Evolutionary conservation across 805 yeast species (phyloP), one percentile per base, ranked within the genome.

Genomic region (Nakazawaea anatomiae): DNA sequence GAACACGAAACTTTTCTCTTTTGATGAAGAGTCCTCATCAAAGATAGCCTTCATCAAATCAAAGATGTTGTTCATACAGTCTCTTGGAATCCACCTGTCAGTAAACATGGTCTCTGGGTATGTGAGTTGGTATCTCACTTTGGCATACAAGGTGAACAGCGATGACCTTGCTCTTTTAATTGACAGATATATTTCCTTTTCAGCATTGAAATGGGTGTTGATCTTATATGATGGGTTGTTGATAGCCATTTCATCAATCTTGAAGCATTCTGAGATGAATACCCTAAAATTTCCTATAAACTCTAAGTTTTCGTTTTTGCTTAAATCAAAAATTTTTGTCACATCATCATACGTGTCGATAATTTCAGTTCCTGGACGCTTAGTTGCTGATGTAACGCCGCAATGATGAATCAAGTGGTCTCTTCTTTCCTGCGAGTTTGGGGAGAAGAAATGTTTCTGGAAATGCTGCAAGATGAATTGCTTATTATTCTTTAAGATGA

Each of bases 361-460:
- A 5, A 51, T 27, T 11, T 45, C 53, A 25, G 45, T 42, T 38
- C 53, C 53, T 32, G 53, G 53, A 42, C 53, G 42, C 50, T 42
- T 42, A 5, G 47, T 31, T 5, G 45, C 35, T 5, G 44, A 30
- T 10, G 44, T 27, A n/a, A 49, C 43, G 7, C 46, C 49, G 18
- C 52, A 50, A 18, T 46, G 30, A 25, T 41, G 12, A 9, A 42
- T 47, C 30, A 47, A 39, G 41, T 47, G n/a, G 8, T 42, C 38
- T 36, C 27, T 39, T 39, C 35, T 28, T 18, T 27, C 32, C 18
- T 46, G 45, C 42, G 34, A 11, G 6, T 10, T 31, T n/a, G 32
- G 6, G 6, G 50, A 11, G 32, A 50, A 50, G 11, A 50, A 42
- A 5, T 18, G 30, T 4, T 35, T 29, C 25, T 29, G 34, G 34